These are phyloP conservation scores for Penicillium nordicum DNA, from an alignment of 2,329 filamentous ascomycete species.

Conservation along the genomic window DNA sequence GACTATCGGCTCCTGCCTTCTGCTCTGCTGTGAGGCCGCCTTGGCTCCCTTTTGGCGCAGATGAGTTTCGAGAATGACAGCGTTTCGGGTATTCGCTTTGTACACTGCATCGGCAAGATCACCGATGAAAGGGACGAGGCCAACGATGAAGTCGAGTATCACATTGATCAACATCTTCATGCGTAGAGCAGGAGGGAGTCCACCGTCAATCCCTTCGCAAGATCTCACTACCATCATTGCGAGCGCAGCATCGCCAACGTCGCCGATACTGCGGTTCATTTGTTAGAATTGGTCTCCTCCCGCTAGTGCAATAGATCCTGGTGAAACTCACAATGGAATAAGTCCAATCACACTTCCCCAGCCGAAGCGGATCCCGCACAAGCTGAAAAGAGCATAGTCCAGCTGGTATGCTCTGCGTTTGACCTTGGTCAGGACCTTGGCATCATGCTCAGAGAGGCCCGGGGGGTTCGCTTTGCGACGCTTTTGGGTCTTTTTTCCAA, in stretches of 20 bases:
- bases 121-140: slow-evolving; percentile 51
- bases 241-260: slow-evolving; percentile 69
- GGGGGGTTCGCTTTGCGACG: slow-evolving; percentile 78
- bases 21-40: slow-evolving; percentile 25
- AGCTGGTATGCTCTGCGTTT: slow-evolving; percentile 81
- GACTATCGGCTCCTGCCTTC: slow-evolving; percentile 19
- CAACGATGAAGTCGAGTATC: slow-evolving; percentile 47
- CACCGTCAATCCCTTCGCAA: slow-evolving; percentile 71
- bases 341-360: slow-evolving; percentile 85
- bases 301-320: not conserved
- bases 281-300: slow-evolving; percentile 2
- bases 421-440: slow-evolving; percentile 75
- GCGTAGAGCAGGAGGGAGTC: slow-evolving; percentile 57
- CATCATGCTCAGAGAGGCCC: slow-evolving; percentile 80
- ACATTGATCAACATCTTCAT: slow-evolving; percentile 79
- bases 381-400: slow-evolving; percentile 78
- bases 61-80: slow-evolving; percentile 44
- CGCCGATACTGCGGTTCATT: slow-evolving; percentile 60
- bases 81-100: slow-evolving; percentile 49
- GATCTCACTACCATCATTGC: slow-evolving; percentile 71
- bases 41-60: slow-evolving; percentile 42
- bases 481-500: slow-evolving; percentile 71
- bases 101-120: slow-evolving; percentile 48
- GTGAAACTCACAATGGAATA: slow-evolving; percentile 69
- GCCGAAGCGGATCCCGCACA: slow-evolving; percentile 78